Percentiles rank a stretch among this genome's conserved stretches.
These are phyloP conservation scores for Eutrema salsugineum DNA, from an alignment of 441 rosid species.

Conservation along the genomic window DNA sequence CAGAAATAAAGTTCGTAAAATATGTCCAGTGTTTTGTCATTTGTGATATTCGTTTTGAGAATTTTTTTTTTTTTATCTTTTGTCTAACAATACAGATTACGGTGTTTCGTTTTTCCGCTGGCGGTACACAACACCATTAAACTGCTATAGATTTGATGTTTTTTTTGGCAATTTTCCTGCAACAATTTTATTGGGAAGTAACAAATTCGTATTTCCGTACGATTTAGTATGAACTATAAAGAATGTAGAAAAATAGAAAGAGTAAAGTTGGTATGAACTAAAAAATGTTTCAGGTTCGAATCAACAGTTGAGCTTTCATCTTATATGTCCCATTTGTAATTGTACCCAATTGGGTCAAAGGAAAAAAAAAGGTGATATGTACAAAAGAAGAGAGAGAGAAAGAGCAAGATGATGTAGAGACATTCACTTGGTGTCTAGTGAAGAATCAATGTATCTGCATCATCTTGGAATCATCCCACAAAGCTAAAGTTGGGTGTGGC, in stretches of 20 bases:
- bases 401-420: conserved; percentile 26
- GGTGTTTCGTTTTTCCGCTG: too few species aligned
- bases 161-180: background rate
- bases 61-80: too few species aligned
- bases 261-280: background rate
- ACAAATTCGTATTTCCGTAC: background rate
- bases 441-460: conserved; percentile 22
- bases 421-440: background rate
- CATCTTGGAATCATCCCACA: conserved; percentile 21
- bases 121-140: too few species aligned
- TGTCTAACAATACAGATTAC: too few species aligned
- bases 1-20: background rate
- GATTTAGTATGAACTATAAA: background rate
- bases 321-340: background rate
- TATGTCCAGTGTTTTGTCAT: too few species aligned
- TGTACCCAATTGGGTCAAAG: conserved; percentile 11
- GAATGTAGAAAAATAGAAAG: background rate
- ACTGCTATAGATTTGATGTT: background rate
- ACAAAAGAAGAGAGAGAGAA: conserved; percentile 10
- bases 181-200: background rate
- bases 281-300: background rate
- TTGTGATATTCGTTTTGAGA: too few species aligned
- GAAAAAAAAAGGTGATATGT: background rate
- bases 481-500: conserved; percentile 13
- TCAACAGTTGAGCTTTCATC: conserved; percentile 4